phyloP scores from a whole-genome alignment of 495 filamentous ascomycete genomes.

The Talaromyces adpressus region DNA sequence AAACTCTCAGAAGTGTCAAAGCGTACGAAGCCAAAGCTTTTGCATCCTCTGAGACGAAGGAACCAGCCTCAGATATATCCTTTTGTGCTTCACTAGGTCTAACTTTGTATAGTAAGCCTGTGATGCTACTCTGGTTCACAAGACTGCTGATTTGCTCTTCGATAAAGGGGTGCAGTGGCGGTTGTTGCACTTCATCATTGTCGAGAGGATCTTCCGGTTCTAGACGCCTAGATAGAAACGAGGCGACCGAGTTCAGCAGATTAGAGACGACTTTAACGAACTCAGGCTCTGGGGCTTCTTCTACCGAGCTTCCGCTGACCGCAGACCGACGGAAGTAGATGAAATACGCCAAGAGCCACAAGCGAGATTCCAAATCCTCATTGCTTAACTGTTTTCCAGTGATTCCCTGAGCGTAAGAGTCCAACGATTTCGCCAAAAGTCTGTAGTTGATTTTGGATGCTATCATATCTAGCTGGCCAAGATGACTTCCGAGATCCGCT shows the following conservation, averaged over 20 bases:
- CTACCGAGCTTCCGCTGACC: constrained; percentile 31
- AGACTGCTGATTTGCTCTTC: constrained; percentile 54
- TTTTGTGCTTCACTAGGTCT: constrained; percentile 21
- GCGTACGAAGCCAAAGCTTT: constrained; percentile 79
- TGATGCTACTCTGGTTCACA: constrained; percentile 59
- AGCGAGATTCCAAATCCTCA: constrained; percentile 31
- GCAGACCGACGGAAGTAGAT: constrained; percentile 62
- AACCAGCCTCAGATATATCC: constrained; percentile 17
- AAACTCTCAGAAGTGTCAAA: constrained; percentile 76
- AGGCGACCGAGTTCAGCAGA: constrained; percentile 54
- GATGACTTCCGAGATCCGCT: constrained; percentile 31
- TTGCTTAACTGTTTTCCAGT: neutral
- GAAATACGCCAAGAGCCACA: constrained; percentile 78
- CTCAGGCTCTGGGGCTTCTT: constrained; percentile 44
- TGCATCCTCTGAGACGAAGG: constrained; percentile 48
- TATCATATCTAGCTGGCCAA: constrained; percentile 40
- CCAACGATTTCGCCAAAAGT: constrained; percentile 42
- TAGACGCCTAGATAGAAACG: constrained; percentile 47
- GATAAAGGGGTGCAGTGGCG: constrained; percentile 48
- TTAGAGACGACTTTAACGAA: constrained; percentile 60
- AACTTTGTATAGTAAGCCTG: constrained; percentile 46
- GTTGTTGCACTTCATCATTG: constrained; percentile 5
- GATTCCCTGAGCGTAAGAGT: constrained; percentile 12
- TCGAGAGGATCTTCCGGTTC: constrained; percentile 33
- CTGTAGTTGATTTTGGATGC: constrained; percentile 47